Evolutionary conservation across 176 grass and related monocot species (phyloP).

Genomic region (Dactylis glomerata): DNA sequence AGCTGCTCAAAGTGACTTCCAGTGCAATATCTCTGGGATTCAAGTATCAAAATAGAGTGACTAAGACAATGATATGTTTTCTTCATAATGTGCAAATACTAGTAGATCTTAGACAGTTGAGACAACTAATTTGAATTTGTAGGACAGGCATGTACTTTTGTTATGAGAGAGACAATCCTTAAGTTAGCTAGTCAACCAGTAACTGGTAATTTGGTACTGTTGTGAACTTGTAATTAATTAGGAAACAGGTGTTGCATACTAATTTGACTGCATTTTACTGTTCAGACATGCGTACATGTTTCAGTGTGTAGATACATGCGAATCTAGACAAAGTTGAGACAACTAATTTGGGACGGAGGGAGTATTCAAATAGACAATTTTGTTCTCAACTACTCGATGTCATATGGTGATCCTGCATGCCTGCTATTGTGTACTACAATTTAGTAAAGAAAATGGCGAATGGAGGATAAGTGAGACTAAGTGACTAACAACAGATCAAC

Average conservation of each 20-base stretch:
- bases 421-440: neutral
- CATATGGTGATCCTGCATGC: neutral
- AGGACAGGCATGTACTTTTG: too few relatives aligned
- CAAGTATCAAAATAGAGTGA: neutral
- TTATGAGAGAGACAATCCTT: too few relatives aligned
- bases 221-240: too few relatives aligned
- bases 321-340: too few relatives aligned
- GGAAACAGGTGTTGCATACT: too few relatives aligned
- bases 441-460: neutral
- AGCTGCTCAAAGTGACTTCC: conserved; percentile 3
- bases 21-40: neutral
- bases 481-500: conserved; percentile 2
- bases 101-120: neutral
- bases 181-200: too few relatives aligned
- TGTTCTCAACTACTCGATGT: neutral
- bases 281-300: too few relatives aligned
- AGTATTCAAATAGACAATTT: neutral
- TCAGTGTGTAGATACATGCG: too few relatives aligned
- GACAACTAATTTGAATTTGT: too few relatives aligned
- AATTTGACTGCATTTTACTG: too few relatives aligned
- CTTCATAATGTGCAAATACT: neutral
- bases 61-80: neutral
- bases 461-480: neutral
- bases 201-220: too few relatives aligned
- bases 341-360: too few relatives aligned